Base-by-base conservation (phyloP, 2,329 filamentous ascomycete species). In the Botrytis paeoniae region DNA sequence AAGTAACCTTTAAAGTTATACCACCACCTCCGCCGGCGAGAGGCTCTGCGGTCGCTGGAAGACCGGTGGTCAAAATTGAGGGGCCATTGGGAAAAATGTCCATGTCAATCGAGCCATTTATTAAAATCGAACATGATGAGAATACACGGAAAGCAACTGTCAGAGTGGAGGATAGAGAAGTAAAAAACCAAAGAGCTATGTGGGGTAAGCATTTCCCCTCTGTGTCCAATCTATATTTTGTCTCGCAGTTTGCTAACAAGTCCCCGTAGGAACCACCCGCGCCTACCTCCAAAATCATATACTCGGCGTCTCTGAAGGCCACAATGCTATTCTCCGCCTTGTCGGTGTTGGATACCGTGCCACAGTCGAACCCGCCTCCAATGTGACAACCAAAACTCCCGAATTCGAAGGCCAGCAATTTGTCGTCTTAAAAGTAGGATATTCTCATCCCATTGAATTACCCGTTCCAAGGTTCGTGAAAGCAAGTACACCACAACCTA, bases 291-390 rank as follows among this genome's bases (percentile, higher is more conserved):
- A 93, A 79, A 97, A 96, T 82, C 90, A 97, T 85, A 92, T 99
- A 75, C 89, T 94, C 75, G 96, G 96, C 74, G 96, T 99, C 35
- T 97, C 94, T 54, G 96, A 99, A 87, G 96, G 96, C 51, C 96
- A 99, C 84, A 95, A 93, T 29, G 94, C 95, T 48, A 94, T 99
- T 78, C 86, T 99, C 70, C 92, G 95, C 76, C 88, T 99, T 70
- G 94, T 98, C 41, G 96, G 96, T 80, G 96, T 99, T 74, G 96
- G 96, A 74, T 99, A 98, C 87, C 89, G 95, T 83, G 96, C 96
- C 25, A 92, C 89, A 6, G 88, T 99, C 78, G 95, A 98, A 82
- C 84, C 90, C 73, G 91, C 88, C 57, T 69, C 65, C 18, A 69
- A 69, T 8, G 92, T 92, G 37, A 89, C 85, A 48, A 93, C 92